These are phyloP conservation scores for Yarrowia osloensis DNA, from an alignment of 805 yeast genomes.

Conservation along the genomic window DNA sequence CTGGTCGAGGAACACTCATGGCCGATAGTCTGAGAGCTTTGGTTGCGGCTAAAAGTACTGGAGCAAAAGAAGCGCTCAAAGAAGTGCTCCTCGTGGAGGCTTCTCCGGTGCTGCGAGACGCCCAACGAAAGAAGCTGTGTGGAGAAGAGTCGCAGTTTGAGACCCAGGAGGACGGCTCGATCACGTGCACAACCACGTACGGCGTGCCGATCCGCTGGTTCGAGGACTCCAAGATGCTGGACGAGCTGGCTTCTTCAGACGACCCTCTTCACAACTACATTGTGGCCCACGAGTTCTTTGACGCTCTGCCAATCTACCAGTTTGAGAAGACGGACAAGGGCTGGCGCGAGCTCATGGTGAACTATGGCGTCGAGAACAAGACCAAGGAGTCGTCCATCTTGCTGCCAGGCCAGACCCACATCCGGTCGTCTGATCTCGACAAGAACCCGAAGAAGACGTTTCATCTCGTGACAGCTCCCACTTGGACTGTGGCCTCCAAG, in stretches of 20 bases:
- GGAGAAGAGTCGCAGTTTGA: conserved; percentile 35
- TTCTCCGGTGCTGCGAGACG: conserved; percentile 59
- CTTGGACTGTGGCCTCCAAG: conserved; percentile 62
- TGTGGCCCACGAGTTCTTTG: conserved; percentile 84
- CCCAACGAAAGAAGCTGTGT: conserved; percentile 56
- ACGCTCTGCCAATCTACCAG: conserved; percentile 77
- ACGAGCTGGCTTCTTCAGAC: conserved; percentile 35
- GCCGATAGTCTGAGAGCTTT: conserved; percentile 55
- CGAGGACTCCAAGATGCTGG: conserved; percentile 40
- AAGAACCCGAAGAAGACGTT: conserved; percentile 44
- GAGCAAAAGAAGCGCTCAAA: conserved; percentile 19
- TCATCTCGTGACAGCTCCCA: conserved; percentile 57
- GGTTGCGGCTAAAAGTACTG: conserved; percentile 10
- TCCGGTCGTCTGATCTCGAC: conserved; percentile 27
- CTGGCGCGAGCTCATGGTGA: conserved; percentile 80
- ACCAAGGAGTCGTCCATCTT: conserved; percentile 34
- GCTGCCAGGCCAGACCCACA: conserved; percentile 38
- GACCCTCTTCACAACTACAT: conserved; percentile 55
- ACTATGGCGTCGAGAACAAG: conserved; percentile 44
- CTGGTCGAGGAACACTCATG: conserved; percentile 82
- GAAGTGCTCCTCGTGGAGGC: conserved; percentile 67
- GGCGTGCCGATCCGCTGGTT: conserved; percentile 51
- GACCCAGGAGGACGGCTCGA: not conserved
- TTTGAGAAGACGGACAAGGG: conserved; percentile 62
- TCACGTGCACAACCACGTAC: conserved; percentile 44